A percentile compares a stretch with the other conserved stretches of the same genome.
These are phyloP conservation scores for Globisporangium emineosum DNA, from an alignment of 352 stramenopile species.

Conservation along the genomic window DNA sequence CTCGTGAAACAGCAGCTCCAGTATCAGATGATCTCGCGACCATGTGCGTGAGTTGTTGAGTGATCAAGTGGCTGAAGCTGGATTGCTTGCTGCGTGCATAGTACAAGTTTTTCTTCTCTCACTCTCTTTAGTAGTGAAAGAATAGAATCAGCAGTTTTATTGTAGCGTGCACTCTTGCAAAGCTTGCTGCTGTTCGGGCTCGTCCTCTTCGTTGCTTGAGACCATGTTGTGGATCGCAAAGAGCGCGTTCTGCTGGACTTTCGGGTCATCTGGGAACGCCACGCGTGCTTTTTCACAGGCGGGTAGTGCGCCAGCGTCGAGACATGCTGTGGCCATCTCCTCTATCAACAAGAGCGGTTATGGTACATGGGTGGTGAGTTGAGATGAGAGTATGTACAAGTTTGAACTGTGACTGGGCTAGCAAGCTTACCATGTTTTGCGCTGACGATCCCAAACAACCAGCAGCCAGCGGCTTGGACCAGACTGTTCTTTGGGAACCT, in stretches of 20 bases:
- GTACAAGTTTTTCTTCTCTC: not conserved
- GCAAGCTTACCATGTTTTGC: constrained; percentile 32
- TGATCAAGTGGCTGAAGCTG: not conserved
- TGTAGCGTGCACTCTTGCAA: constrained; percentile 11
- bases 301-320: constrained; percentile 47
- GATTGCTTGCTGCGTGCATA: not conserved
- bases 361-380: not conserved
- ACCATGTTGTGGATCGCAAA: constrained; percentile 41
- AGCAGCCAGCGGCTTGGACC: constrained; percentile 51
- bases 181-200: constrained; percentile 1
- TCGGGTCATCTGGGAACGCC: constrained; percentile 37
- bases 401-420: not conserved
- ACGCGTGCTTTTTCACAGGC: constrained; percentile 51
- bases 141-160: not conserved
- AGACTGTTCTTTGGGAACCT: constrained; percentile 39
- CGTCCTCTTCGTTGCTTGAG: constrained; percentile 17
- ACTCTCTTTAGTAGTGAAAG: not conserved
- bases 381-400: not conserved
- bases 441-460: constrained; percentile 52
- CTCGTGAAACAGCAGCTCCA: constrained; percentile 24
- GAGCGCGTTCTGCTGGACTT: constrained; percentile 51
- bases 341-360: no score
- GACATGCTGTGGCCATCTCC: constrained; percentile 39
- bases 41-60: constrained; percentile 11
- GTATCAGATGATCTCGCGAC: constrained; percentile 26